phyloP scores from a whole-genome alignment of 1,139 yeast species.

The Blastobotrys apis region DNA sequence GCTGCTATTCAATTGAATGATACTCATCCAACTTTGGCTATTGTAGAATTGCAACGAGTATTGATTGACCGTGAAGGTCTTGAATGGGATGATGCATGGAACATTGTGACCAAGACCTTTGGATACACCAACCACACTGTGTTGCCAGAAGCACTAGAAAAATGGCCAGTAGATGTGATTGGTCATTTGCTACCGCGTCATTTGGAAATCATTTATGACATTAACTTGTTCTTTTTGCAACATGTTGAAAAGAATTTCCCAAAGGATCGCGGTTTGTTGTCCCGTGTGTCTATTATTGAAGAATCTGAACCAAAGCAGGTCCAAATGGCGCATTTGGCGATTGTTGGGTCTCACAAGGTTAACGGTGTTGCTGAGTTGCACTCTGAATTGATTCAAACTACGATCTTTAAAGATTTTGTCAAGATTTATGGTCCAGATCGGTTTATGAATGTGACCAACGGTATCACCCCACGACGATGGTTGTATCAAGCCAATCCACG shows the following conservation, averaged over 20 bases:
- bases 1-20: slow-evolving; percentile 92
- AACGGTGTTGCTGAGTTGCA: slow-evolving; percentile 96
- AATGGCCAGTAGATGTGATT: slow-evolving; percentile 85
- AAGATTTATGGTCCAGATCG: slow-evolving; percentile 73
- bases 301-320: slow-evolving; percentile 76
- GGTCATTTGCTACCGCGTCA: slow-evolving; percentile 84
- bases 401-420: slow-evolving; percentile 88
- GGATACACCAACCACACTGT: slow-evolving; percentile 96
- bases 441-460: slow-evolving; percentile 90
- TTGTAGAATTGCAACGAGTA: slow-evolving; percentile 85
- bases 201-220: slow-evolving; percentile 83
- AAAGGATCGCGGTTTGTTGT: slow-evolving; percentile 53
- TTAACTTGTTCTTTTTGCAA: slow-evolving; percentile 76
- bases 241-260: slow-evolving; percentile 75
- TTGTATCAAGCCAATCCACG: slow-evolving; percentile 87
- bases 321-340: slow-evolving; percentile 89
- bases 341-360: slow-evolving; percentile 87
- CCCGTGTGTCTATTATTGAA: slow-evolving; percentile 78
- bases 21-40: slow-evolving; percentile 90
- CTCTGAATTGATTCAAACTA: slow-evolving; percentile 82
- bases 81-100: slow-evolving; percentile 83
- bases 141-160: slow-evolving; percentile 90
- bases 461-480: slow-evolving; percentile 97
- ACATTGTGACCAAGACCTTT: slow-evolving; percentile 71
- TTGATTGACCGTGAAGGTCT: slow-evolving; percentile 78